Evolutionary conservation across 2,329 filamentous ascomycete species (phyloP), one percentile per base, ranked within the genome.

Genomic region (Stylonectria norvegica): DNA sequence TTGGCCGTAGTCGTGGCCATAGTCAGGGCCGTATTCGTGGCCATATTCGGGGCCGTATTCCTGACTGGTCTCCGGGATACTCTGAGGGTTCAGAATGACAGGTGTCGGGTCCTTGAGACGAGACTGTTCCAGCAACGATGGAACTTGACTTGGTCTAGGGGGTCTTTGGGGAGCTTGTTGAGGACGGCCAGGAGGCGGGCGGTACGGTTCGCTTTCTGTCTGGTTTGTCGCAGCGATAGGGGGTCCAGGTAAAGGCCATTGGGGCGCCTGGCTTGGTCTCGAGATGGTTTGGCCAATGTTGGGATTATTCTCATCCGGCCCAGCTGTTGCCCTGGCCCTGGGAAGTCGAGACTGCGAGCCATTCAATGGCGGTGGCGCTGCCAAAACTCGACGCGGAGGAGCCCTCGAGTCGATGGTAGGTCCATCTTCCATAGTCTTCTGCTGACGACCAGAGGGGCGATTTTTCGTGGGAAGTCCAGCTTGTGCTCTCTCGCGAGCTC

Each of bases 131-230:
- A 80, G 61, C 22, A 81, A 73, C 1, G 78, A 81, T 8, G 78
- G 77, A 2, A 81, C 76, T 45, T 69, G 61, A 50, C 78, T 82
- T 6, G 79, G 79, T 25, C 80, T 71, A 9, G 76, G 76, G 8
- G 79, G 80, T 47, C 79, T 69, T 55, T 73, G 75, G 15, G 79
- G 79, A 17, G 76, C 55, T 23, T 60, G 70, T 27, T 70, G 65
- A 23, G 71, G 70, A 45, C 68, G 66, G 32, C 71, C 71, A n/a
- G 70, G 63, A 12, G 75, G 72, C 38, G 75, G 71, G 52, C 69
- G 68, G 48, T 78, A 79, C 15, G 69, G 64, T 37, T 69, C 65
- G 14, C 61, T 38, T 28, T 66, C 62, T 10, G 56, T 37, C 18
- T 58, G 48, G 9, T 52, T 60, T 11, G 58, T 43, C 12, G 65